Evolutionary conservation across 306 rosid species (phyloP).

Genomic region (Cyclanthera cordifolia): DNA sequence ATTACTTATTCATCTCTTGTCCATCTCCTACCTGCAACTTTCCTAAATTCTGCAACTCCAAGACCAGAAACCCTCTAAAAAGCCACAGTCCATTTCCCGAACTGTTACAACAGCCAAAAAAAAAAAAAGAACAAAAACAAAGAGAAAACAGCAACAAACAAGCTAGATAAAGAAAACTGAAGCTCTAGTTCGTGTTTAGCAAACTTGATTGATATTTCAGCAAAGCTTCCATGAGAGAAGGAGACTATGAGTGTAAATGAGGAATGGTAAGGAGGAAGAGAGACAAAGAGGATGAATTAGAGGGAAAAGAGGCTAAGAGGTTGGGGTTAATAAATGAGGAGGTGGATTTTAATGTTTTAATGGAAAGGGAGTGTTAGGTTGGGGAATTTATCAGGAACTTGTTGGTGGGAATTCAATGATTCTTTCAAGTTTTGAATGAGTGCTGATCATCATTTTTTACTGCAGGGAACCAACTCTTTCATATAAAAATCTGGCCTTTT

Average conservation of each 20-base stretch:
- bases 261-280: not conserved
- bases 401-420: slow-evolving; percentile 66
- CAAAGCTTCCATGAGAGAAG: slow-evolving; percentile 2
- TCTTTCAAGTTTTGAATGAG: slow-evolving; percentile 16
- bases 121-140: slow-evolving; percentile 1
- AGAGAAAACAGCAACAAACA: slow-evolving; percentile 12
- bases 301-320: slow-evolving; percentile 8
- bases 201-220: slow-evolving; percentile 6
- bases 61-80: not conserved
- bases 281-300: slow-evolving; percentile 6
- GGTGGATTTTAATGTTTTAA: slow-evolving; percentile 21
- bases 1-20: too few species aligned
- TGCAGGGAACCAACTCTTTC: not conserved
- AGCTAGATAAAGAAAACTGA: slow-evolving; percentile 16
- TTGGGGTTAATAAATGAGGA: slow-evolving; percentile 40
- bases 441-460: slow-evolving; percentile 10
- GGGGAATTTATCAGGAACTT: slow-evolving; percentile 43
- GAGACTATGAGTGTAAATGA: not conserved
- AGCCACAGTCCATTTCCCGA: slow-evolving; percentile 15
- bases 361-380: slow-evolving; percentile 22
- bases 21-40: too few species aligned
- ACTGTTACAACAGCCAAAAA: not conserved
- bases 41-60: slow-evolving; percentile 22
- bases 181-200: slow-evolving; percentile 23
- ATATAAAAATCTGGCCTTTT: slow-evolving; percentile 10